These are phyloP conservation scores for Cutaneotrichosporon sp. DNA, from an alignment of 1,284 basidiomycete species.

Conservation along the genomic window DNA sequence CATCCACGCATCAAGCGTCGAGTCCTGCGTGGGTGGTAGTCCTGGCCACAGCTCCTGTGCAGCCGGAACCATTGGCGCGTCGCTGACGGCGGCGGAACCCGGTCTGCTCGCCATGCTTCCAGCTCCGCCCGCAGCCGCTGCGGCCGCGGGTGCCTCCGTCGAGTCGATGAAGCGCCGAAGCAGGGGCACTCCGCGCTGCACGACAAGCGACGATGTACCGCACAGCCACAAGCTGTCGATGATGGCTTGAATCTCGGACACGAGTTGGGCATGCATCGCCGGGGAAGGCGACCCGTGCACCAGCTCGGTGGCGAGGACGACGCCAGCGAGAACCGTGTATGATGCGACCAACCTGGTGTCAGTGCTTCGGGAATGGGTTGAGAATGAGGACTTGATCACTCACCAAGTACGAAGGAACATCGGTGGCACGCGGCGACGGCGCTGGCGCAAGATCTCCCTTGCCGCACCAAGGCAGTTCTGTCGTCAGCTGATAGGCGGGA, in stretches of 20 bases:
- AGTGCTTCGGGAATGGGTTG: not conserved
- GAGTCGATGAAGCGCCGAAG: constrained; percentile 20
- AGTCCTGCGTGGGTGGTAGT: constrained; percentile 6
- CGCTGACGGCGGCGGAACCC: not conserved
- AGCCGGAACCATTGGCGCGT: constrained; percentile 5
- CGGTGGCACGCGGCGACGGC: constrained; percentile 24
- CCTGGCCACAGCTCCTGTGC: constrained; percentile 19
- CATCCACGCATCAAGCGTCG: constrained; percentile 10
- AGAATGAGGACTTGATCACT: not conserved
- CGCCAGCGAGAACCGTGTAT: constrained; percentile 27
- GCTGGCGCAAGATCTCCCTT: constrained; percentile 21
- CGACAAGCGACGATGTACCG: constrained; percentile 20
- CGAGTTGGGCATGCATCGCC: constrained; percentile 11
- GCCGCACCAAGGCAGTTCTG: constrained; percentile 27
- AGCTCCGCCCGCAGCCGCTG: too few relatives aligned
- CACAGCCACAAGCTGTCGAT: constrained; percentile 21
- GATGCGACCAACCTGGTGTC: constrained; percentile 20
- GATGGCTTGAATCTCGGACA: constrained; percentile 16
- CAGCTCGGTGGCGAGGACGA: constrained; percentile 28
- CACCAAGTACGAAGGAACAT: constrained; percentile 32
- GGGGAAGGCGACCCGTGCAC: constrained; percentile 23
- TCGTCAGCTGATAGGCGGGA: not conserved
- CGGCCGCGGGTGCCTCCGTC: not conserved
- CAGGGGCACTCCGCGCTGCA: constrained; percentile 19
- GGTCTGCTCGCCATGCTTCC: not conserved